Base-by-base conservation (phyloP, 768 basidiomycete genomes). In the Coprinopsis cinerea region DNA sequence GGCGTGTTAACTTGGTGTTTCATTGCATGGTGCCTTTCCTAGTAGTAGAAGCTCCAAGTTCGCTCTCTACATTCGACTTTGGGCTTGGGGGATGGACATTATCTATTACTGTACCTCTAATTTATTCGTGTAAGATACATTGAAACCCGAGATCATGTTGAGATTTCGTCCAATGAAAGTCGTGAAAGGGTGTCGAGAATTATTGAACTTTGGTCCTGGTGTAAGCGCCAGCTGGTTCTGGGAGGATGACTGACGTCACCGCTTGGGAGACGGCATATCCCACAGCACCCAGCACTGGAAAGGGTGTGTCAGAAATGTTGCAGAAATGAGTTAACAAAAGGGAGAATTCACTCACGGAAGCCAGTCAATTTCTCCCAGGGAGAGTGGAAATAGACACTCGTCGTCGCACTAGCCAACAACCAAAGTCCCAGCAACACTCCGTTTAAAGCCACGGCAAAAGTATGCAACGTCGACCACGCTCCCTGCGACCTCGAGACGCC, bases 311-410 rank as follows among this genome's bases (percentile, higher is more conserved):
- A 46, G 17, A 20, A 22, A 28, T 3, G 23, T 23, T 14, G 36
- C 22, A 15, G 5, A 37, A 46, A 20, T 23, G 5, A 4, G 20
- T 6, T 9, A 22, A 26, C 17, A 25, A 11, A 23, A 44, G 22
- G 6, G 18, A 43, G 43, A 20, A 32, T 45, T 37, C 13, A 81
- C 89, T 61, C 61, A 94, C 92, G 34, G 52, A 85, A 87, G 11
- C 95, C 95, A 2, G 85, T 82, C 27, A 90, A 53, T 69, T 98
- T 97, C 70, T 97, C 95, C 11, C 75, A 66, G 0, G 91, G 90
- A 2, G 85, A 75, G 61, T 98, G 95, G 72, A 95, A 98, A 64
- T 92, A 97, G 6, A 95, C 69, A 46, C 85, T 82, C 18, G 95
- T 97, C 39, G 88, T 88, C 51, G 77, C 79, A 7, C 75, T 67